Evolutionary conservation across 306 rosid species (phyloP).

Genomic region (Vicia sativa): DNA sequence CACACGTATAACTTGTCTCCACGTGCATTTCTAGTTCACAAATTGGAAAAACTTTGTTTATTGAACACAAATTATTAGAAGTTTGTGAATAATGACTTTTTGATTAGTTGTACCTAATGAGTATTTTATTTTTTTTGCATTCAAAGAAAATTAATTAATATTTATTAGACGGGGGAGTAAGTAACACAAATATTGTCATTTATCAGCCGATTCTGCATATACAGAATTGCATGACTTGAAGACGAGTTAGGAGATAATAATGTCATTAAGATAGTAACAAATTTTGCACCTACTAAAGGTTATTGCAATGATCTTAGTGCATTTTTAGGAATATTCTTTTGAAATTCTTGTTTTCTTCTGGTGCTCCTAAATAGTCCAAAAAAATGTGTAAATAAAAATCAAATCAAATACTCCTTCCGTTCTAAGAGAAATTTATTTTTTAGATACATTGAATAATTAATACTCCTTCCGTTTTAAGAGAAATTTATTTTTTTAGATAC

Average conservation of each 20-base stretch:
- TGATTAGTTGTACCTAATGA: slow-evolving; percentile 19
- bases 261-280: slow-evolving; percentile 41
- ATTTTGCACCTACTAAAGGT: slow-evolving; percentile 27
- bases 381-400: slow-evolving; percentile 30
- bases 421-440: no score
- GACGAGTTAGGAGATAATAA: slow-evolving; percentile 21
- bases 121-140: not conserved
- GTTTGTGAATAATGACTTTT: not conserved
- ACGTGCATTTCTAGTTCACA: not conserved
- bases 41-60: not conserved
- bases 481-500: no score
- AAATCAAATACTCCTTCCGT: no score
- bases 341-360: slow-evolving; percentile 9
- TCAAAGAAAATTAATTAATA: slow-evolving; percentile 1
- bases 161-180: slow-evolving; percentile 39
- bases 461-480: no score
- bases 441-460: no score
- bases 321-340: slow-evolving; percentile 32
- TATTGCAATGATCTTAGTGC: slow-evolving; percentile 24
- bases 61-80: not conserved
- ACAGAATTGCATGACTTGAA: not conserved
- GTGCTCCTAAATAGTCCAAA: slow-evolving; percentile 24
- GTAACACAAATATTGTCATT: slow-evolving; percentile 25
- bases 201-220: slow-evolving; percentile 37
- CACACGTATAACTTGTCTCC: not conserved